phyloP scores from a whole-genome alignment of 2,329 filamentous ascomycete genomes.

The Xylariaceae sp. region DNA sequence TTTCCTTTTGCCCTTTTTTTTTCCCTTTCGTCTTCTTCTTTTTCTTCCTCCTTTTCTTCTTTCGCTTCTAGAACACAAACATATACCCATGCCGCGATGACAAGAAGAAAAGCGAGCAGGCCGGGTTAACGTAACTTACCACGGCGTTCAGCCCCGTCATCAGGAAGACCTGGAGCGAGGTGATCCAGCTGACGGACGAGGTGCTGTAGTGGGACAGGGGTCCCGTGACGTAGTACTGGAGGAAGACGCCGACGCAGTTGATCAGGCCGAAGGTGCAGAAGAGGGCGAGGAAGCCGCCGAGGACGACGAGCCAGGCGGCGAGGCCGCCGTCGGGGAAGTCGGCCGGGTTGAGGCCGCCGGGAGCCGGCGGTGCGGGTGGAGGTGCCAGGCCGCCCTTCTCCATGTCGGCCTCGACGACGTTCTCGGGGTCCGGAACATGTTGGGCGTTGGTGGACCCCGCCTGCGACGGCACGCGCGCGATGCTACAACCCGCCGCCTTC shows the following conservation, averaged over 20 bases:
- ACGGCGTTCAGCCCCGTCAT: slow-evolving; percentile 51
- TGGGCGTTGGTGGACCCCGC: slow-evolving; percentile 17
- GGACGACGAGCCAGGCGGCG: slow-evolving; percentile 45
- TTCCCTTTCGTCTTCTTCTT: too few species aligned
- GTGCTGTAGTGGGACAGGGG: slow-evolving; percentile 17
- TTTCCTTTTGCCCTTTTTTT: too few species aligned
- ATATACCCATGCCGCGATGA: too few species aligned
- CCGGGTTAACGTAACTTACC: slow-evolving; percentile 28
- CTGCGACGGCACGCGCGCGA: slow-evolving; percentile 35
- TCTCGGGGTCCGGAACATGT: slow-evolving; percentile 25
- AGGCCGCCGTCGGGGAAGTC: slow-evolving; percentile 45
- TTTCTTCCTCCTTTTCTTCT: too few species aligned
- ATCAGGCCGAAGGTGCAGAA: slow-evolving; percentile 43
- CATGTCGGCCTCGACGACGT: slow-evolving; percentile 31
- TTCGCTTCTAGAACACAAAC: too few species aligned
- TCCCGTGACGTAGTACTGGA: slow-evolving; percentile 32
- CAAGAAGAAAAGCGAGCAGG: background rate
- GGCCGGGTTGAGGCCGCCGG: slow-evolving; percentile 44
- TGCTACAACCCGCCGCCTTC: too few species aligned
- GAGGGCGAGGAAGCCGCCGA: slow-evolving; percentile 42
- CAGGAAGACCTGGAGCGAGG: slow-evolving; percentile 37
- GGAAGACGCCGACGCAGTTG: slow-evolving; percentile 36
- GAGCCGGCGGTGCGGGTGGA: slow-evolving; percentile 19
- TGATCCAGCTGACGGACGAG: slow-evolving; percentile 37
- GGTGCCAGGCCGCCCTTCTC: slow-evolving; percentile 34